Percentiles rank a stretch among this genome's conserved stretches.
phyloP scores from a whole-genome alignment of 2,329 filamentous ascomycete species.

The Colletotrichum sp. region DNA sequence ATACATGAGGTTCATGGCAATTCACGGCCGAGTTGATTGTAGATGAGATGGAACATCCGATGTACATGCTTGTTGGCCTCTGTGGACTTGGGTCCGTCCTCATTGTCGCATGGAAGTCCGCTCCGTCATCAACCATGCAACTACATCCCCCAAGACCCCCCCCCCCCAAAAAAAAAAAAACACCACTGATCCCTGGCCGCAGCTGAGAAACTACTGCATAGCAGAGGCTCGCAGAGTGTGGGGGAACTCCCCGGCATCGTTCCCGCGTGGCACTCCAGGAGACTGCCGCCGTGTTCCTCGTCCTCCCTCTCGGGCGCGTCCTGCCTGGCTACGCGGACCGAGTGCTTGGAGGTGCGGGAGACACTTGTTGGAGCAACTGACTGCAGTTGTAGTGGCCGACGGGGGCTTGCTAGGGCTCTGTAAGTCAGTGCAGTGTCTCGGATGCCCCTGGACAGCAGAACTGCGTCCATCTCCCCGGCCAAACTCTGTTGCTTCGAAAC shows the following conservation, averaged over 20 bases:
- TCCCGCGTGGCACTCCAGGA: slow-evolving; percentile 14
- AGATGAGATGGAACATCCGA: not conserved
- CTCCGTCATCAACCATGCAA: not conserved
- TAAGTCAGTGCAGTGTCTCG: not conserved
- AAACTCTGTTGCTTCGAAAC: not conserved
- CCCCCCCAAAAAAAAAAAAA: not conserved
- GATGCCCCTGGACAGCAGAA: not conserved
- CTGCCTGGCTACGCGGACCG: not conserved
- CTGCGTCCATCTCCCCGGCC: not conserved
- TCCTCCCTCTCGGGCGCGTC: slow-evolving; percentile 3
- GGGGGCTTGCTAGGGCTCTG: not conserved
- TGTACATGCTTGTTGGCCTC: not conserved
- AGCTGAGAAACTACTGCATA: not conserved
- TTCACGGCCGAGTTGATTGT: not conserved
- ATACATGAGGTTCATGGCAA: not conserved
- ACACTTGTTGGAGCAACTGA: not conserved
- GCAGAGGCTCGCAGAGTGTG: not conserved
- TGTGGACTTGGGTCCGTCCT: not conserved
- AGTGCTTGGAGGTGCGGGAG: not conserved
- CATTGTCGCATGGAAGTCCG: not conserved
- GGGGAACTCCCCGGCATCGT: slow-evolving; percentile 16
- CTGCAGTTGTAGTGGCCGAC: not conserved
- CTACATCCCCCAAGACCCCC: not conserved
- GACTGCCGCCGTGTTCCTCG: not conserved
- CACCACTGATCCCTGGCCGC: not conserved